A percentile compares a stretch with the other conserved stretches of the same genome.
phyloP scores from a whole-genome alignment of 306 rosid genomes.

The Astragalus glycyphyllos region DNA sequence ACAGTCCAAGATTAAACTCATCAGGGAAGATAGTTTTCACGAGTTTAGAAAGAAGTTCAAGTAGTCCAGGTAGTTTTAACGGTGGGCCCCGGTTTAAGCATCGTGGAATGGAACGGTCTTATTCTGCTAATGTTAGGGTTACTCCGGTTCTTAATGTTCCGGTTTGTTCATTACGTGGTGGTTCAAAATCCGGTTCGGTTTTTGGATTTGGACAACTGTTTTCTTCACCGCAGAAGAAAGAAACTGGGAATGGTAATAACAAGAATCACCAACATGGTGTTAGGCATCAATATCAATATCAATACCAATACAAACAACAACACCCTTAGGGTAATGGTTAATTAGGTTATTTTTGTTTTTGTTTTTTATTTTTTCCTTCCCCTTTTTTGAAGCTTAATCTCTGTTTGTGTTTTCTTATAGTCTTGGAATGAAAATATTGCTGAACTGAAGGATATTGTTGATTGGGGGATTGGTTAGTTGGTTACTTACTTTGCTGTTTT shows the following conservation, averaged over 20 bases:
- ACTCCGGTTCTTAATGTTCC: slow-evolving; percentile 97
- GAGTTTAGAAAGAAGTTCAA: slow-evolving; percentile 91
- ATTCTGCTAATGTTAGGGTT: slow-evolving; percentile 88
- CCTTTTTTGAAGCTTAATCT: slow-evolving; percentile 30
- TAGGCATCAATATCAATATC: slow-evolving; percentile 55
- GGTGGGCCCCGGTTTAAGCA: slow-evolving; percentile 87
- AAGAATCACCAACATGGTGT: slow-evolving; percentile 44
- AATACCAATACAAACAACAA: neutral
- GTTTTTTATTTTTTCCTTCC: neutral
- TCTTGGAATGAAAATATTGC: slow-evolving; percentile 47
- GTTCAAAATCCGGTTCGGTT: slow-evolving; percentile 78
- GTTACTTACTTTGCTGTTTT: neutral
- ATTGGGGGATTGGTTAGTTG: slow-evolving; percentile 28
- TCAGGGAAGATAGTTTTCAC: slow-evolving; percentile 95
- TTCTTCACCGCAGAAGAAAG: slow-evolving; percentile 79
- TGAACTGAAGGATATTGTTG: slow-evolving; percentile 39
- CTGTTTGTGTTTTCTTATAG: slow-evolving; percentile 22
- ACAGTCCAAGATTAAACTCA: slow-evolving; percentile 92
- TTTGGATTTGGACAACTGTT: slow-evolving; percentile 90
- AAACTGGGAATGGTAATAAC: slow-evolving; percentile 27
- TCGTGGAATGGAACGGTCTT: slow-evolving; percentile 95
- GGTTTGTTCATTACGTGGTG: slow-evolving; percentile 79
- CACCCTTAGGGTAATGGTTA: slow-evolving; percentile 38
- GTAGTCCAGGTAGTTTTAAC: slow-evolving; percentile 91
- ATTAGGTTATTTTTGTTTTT: slow-evolving; percentile 32